A percentile compares a stretch with the other conserved stretches of the same genome.
Conservation (phyloP, 108 stramenopile species). For the Chaetoceros tenuissimus region DNA sequence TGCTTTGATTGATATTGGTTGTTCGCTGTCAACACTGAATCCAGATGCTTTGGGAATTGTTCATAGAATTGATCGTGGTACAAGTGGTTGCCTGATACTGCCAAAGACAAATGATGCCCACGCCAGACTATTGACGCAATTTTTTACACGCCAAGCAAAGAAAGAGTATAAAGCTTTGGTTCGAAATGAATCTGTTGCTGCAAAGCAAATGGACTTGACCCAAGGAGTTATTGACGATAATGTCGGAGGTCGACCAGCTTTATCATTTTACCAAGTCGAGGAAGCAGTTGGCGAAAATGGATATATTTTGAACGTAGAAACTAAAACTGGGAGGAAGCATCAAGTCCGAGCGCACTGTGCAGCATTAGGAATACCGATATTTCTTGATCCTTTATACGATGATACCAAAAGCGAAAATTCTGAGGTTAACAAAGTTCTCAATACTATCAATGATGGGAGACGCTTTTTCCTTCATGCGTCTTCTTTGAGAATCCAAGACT, state of each 20-base stretch:
- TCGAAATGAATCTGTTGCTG: slow-evolving; percentile 3
- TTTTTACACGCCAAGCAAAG: slow-evolving; percentile 41
- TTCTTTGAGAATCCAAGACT: slow-evolving; percentile 29
- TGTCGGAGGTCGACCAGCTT: slow-evolving; percentile 42
- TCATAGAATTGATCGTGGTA: slow-evolving; percentile 74
- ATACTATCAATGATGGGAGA: slow-evolving; percentile 6
- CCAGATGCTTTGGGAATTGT: slow-evolving; percentile 54
- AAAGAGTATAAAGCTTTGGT: slow-evolving; percentile 60
- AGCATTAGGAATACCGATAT: slow-evolving; percentile 37
- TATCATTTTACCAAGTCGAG: slow-evolving; percentile 28
- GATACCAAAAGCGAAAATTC: background rate
- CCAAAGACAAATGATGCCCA: slow-evolving; percentile 64
- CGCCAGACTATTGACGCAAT: slow-evolving; percentile 47
- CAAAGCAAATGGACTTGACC: background rate
- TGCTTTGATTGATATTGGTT: slow-evolving; percentile 42
- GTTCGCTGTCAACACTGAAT: slow-evolving; percentile 59
- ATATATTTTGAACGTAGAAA: slow-evolving; percentile 38
- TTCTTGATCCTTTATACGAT: slow-evolving; percentile 40
- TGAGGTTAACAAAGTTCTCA: background rate
- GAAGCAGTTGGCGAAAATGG: slow-evolving; percentile 8
- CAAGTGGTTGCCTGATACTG: slow-evolving; percentile 53
- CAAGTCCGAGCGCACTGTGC: slow-evolving; percentile 73
- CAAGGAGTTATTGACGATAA: slow-evolving; percentile 29
- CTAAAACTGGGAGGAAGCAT: slow-evolving; percentile 68
- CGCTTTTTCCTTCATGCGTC: slow-evolving; percentile 57